Percentiles rank a stretch among this genome's conserved stretches.
phyloP scores from a whole-genome alignment of 257 asterid genomes.

The Paulownia fortunei region DNA sequence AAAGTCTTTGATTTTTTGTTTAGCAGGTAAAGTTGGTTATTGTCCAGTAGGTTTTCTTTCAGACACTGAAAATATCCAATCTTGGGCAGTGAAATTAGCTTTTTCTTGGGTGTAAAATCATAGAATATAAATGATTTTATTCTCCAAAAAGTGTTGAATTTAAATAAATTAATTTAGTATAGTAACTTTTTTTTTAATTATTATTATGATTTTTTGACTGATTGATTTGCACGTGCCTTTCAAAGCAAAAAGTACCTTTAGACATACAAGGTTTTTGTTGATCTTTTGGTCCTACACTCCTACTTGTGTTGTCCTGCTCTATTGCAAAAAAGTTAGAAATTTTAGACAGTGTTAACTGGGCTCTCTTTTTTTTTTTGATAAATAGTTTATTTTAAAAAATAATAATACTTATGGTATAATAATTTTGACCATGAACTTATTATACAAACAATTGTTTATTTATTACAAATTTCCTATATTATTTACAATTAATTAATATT shows the following conservation, averaged over 20 bases:
- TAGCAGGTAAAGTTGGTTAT: slow-evolving; percentile 25
- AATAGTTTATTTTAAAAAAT: background rate
- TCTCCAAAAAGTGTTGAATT: slow-evolving; percentile 27
- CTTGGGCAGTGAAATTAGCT: slow-evolving; percentile 25
- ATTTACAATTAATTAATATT: background rate
- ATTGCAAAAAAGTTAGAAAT: background rate
- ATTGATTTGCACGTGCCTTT: slow-evolving; percentile 28
- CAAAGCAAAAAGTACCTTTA: slow-evolving; percentile 4
- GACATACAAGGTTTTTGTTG: slow-evolving; percentile 7
- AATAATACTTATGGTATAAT: too few species aligned
- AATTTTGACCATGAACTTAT: too few species aligned
- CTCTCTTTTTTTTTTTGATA: background rate
- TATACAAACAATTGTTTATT: too few species aligned
- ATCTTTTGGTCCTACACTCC: slow-evolving; percentile 25
- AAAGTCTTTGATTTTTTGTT: background rate
- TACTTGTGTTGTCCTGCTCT: background rate
- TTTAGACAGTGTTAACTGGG: background rate
- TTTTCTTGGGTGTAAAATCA: background rate
- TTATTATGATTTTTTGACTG: background rate
- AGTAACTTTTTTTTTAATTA: background rate
- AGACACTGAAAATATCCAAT: slow-evolving; percentile 1
- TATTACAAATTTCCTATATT: too few species aligned
- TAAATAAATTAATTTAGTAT: background rate
- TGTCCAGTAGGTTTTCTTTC: slow-evolving; percentile 18
- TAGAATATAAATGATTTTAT: slow-evolving; percentile 18